Conservation (phyloP, 2,329 filamentous ascomycete genomes). For the Calonectria multiphialidica region DNA sequence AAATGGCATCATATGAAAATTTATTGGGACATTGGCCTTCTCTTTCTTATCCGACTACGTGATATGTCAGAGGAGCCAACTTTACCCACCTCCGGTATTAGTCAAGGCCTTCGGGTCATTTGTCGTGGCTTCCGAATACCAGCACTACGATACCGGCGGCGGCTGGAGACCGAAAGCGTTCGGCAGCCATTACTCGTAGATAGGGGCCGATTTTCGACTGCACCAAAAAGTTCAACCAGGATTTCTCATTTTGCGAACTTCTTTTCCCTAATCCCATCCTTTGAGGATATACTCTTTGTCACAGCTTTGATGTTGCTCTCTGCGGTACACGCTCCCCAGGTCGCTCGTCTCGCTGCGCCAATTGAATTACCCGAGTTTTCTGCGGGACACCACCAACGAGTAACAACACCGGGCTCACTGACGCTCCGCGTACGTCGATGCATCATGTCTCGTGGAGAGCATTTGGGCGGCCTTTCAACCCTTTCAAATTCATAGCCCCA, state of each 20-base stretch:
- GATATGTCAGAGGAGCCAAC: too few species aligned
- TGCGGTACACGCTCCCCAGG: not conserved
- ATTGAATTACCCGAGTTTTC: constrained; percentile 45
- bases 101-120: constrained; percentile 13
- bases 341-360: constrained; percentile 1
- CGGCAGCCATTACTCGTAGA: constrained; percentile 18
- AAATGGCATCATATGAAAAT: not conserved
- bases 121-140: constrained; percentile 15
- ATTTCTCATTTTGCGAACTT: not conserved
- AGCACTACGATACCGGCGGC: constrained; percentile 14
- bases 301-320: not conserved
- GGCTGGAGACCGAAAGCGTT: constrained; percentile 29
- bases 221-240: not conserved
- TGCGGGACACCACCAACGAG: constrained; percentile 31
- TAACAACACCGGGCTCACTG: constrained; percentile 15
- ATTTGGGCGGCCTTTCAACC: constrained; percentile 35
- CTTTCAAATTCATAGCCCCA: constrained; percentile 32
- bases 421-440: constrained; percentile 39
- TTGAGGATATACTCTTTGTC: not conserved
- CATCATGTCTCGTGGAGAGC: constrained; percentile 48
- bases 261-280: not conserved
- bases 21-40: not conserved
- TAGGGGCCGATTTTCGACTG: constrained; percentile 1
- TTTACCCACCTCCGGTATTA: not conserved
- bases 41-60: not conserved